Evolutionary conservation across 169 alveolate genomes (phyloP), one percentile per base, ranked within the genome.

Genomic region (Cryptosporidium sp.): DNA sequence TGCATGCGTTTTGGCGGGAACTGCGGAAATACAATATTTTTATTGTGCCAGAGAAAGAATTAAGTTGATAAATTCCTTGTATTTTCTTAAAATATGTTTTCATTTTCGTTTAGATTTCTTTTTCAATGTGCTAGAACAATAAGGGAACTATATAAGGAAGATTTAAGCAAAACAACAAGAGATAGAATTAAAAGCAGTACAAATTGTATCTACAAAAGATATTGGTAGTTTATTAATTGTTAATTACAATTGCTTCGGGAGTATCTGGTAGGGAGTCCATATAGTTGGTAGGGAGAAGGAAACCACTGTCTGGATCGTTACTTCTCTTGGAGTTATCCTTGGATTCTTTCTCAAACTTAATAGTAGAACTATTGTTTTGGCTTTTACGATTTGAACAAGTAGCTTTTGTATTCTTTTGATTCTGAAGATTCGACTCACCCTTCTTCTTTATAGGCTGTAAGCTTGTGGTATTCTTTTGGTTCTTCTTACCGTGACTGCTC

Each of bases 251-350:
- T 18, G 86, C 70, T 37, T 73, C 86, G 18, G 86, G 86, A 10
- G 86, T 73, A n/a, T 73, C 41, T 31, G 86, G 86, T 7, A 73
- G 70, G 26, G 41, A 31, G 9, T 73, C 86, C 41, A 73, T 51
- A 26, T 37, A 55, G 37, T 73, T 41, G 3, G 71, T 12, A 1
- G 86, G 29, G 26, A 55, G 71, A 33, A 14, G 48, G 51, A 33
- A 73, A 12, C 7, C 39, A 26, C 9, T 73, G 43, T 33, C 48
- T 50, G 51, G 31, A 31, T 71, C 45, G 21, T 26, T 31, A 9
- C 1, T 23, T 55, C 16, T 21, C 2, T 23, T 23, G 14, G 23
- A 48, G 21, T 48, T 14, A 48, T n/a, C 35, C 5, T 26, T 55
- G 67, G 67, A 55, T 10, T n/a, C 29, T 55, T 55, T 26, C 67